Base-by-base conservation (phyloP, 352 stramenopile genomes). In the Pythium phragmitis region DNA sequence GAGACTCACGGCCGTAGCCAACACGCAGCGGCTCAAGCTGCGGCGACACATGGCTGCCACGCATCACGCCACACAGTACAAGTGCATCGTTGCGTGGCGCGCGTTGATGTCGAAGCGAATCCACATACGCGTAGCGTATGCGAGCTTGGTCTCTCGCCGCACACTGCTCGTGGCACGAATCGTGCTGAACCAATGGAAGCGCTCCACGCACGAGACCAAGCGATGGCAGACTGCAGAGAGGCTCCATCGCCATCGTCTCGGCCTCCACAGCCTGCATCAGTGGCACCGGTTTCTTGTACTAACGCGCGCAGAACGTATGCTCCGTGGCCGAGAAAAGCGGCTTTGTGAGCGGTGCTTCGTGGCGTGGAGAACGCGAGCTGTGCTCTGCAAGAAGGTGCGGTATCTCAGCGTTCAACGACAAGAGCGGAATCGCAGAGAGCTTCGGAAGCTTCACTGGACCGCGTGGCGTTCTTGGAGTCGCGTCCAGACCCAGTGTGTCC, bases 231-330 rank as follows among this genome's bases (percentile, higher is more conserved):
- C 9, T 14, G 57, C 57, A 6, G 21, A 41, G 9, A 8, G 7
- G n/a, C 39, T 55, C 34, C 19, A 43, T 23, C 34, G 23, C 8
- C 19, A 19, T 21, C n/a, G n/a, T 2, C n/a, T 63, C 2, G 26
- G 19, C 8, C 9, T 13, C 8, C 33, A 37, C 17, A 48, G 59
- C 0, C 13, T 85, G 0, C 65, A 54, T 0, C 66, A 70, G 16
- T 89, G 82, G 82, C 74, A 66, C 8, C 57, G 72, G 23, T 78
- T 74, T 21, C 55, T 91, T 5, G 23, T 82, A 7, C 65, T 88
- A 2, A 73, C 54, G 30, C 87, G 82, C n/a, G 65, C 82, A 3
- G 73, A 87, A 60, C 61, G 63, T 0, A 84, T 91, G 78, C 68
- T 88, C 4, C 68, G 73, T 3, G 57, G 67, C 2, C 72, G 68